These are phyloP conservation scores for Daucus carota DNA, from an alignment of 129 eudicot species.

Conservation along the genomic window DH1_v3.0 NC_030383.2:14362001-14362500, in stretches of 20 bases:
- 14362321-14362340: neutral
- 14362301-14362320: neutral
- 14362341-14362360: neutral
- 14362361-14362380: too few species aligned
- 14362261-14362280: neutral
- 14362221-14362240: neutral
- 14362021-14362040: neutral
- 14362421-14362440: too few species aligned
- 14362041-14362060: conserved; percentile 9
- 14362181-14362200: neutral
- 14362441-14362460: too few species aligned
- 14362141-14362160: conserved; percentile 50
- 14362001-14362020: neutral
- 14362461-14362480: too few species aligned
- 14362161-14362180: conserved; percentile 31
- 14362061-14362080: neutral
- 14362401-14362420: too few species aligned
- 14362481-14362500: too few species aligned
- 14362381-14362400: neutral
- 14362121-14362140: conserved; percentile 94
- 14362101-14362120: conserved; percentile 72
- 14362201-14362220: neutral
- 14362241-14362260: neutral
- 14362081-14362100: conserved; percentile 20
- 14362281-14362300: too few species aligned